Evolutionary conservation across 2,329 filamentous ascomycete genomes (phyloP).

Genomic region (Fusarium praegraminearum): DNA sequence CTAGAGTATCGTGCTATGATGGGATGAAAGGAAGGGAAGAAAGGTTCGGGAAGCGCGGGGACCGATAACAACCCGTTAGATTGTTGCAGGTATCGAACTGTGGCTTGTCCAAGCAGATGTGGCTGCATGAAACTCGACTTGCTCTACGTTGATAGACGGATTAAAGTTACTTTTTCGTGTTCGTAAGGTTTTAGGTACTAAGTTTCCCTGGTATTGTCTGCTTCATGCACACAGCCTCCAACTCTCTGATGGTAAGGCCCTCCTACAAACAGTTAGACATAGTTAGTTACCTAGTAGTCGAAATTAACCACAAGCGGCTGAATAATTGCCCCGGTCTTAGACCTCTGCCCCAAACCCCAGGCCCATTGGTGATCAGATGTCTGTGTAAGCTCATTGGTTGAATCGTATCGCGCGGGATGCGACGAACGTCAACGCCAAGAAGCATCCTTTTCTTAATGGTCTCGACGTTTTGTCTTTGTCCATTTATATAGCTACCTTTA

Average conservation of each 20-base stretch:
- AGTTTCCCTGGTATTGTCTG: too few relatives aligned
- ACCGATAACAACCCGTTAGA: slow-evolving; percentile 6
- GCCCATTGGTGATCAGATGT: slow-evolving; percentile 2
- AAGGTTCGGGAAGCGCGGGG: slow-evolving; percentile 32
- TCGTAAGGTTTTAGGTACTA: not conserved
- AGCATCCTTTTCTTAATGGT: slow-evolving; percentile 1
- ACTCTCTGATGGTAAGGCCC: not conserved
- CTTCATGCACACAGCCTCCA: not conserved
- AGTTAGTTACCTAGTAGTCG: not conserved
- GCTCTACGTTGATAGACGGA: too few relatives aligned
- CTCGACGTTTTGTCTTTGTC: not conserved
- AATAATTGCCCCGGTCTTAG: slow-evolving; percentile 13
- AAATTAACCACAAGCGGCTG: slow-evolving; percentile 20
- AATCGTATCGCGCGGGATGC: slow-evolving; percentile 31
- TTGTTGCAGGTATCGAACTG: not conserved
- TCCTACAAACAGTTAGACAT: not conserved
- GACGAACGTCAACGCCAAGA: slow-evolving; percentile 26
- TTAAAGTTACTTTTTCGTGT: slow-evolving; percentile 2
- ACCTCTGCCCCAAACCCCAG: not conserved
- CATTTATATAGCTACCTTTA: not conserved
- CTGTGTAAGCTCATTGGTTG: slow-evolving; percentile 31
- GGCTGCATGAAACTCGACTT: slow-evolving; percentile 1
- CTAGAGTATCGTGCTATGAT: not conserved
- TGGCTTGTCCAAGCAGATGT: slow-evolving; percentile 21
- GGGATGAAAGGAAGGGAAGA: slow-evolving; percentile 8